A percentile compares a stretch with the other conserved stretches of the same genome.
Evolutionary conservation across 352 stramenopile species (phyloP).

Genomic region (Phytophthora megakarya): DNA sequence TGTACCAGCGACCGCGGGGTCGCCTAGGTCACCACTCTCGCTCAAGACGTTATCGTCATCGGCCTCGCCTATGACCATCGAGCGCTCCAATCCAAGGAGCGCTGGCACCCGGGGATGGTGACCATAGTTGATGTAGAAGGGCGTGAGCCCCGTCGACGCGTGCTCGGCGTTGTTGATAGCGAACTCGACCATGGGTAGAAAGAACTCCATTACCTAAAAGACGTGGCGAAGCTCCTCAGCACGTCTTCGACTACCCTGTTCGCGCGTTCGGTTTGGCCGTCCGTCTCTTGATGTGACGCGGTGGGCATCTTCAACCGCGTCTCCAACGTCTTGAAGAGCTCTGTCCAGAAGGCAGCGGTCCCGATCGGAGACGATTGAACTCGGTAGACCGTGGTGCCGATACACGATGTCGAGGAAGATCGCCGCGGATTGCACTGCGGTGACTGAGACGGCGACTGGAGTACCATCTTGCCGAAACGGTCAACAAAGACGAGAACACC

Average conservation of each 20-base stretch:
- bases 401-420: conserved; percentile 33
- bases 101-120: too few species aligned
- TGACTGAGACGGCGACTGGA: conserved; percentile 4
- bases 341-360: conserved; percentile 13
- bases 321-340: conserved; percentile 16
- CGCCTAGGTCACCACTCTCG: too few species aligned
- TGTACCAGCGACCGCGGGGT: too few species aligned
- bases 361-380: conserved; percentile 4
- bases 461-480: conserved; percentile 38
- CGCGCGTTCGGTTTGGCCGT: neutral
- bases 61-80: too few species aligned
- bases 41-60: too few species aligned
- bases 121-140: neutral
- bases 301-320: conserved; percentile 2
- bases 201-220: neutral
- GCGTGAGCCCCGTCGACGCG: neutral
- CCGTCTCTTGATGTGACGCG: conserved; percentile 1
- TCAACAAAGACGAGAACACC: conserved; percentile 37
- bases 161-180: neutral
- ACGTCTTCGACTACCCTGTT: neutral
- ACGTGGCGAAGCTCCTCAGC: neutral
- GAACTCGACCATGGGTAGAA: neutral
- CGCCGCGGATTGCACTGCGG: conserved; percentile 13
- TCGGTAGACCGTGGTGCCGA: conserved; percentile 20
- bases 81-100: too few species aligned